A percentile compares a stretch with the other conserved stretches of the same genome.
These are phyloP conservation scores for Cucurbita argyrosperma DNA, from an alignment of 306 rosid species.

Conservation along the genomic window DNA sequence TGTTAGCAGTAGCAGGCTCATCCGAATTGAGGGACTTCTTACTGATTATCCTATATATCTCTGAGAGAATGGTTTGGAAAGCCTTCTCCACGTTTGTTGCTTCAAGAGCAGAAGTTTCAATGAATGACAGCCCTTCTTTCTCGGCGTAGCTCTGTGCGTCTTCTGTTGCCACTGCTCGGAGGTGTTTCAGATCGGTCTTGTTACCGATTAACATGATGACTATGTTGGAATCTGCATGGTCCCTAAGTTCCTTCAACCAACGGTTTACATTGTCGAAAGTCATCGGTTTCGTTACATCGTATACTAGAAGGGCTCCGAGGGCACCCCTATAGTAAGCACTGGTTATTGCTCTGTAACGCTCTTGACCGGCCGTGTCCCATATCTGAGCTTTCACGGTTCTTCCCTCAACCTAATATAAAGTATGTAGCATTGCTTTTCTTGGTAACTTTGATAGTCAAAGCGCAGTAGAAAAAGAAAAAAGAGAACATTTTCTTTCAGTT, in stretches of 20 bases:
- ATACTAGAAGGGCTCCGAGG: conserved; percentile 82
- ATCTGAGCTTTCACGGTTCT: conserved; percentile 84
- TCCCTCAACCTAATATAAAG: conserved; percentile 59
- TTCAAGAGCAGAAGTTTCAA: conserved; percentile 89
- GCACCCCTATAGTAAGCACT: conserved; percentile 95
- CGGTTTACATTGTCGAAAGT: conserved; percentile 72
- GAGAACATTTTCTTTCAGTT: no score
- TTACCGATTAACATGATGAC: conserved; percentile 83
- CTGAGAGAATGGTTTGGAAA: conserved; percentile 64
- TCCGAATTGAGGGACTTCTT: conserved; percentile 61
- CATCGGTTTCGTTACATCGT: conserved; percentile 70
- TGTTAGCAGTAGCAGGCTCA: conserved; percentile 27
- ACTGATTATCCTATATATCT: conserved; percentile 76
- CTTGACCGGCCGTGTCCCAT: conserved; percentile 99
- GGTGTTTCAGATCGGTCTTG: conserved; percentile 89
- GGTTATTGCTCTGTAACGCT: conserved; percentile 83
- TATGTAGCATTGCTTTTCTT: neutral
- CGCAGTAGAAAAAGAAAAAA: neutral
- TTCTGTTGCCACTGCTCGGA: conserved; percentile 74
- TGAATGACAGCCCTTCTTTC: conserved; percentile 78
- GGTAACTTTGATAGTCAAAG: neutral
- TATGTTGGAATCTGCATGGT: conserved; percentile 83
- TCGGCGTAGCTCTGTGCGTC: conserved; percentile 80
- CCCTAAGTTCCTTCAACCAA: conserved; percentile 95
- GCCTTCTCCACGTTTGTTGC: conserved; percentile 79